Base-by-base conservation (phyloP, 2,329 filamentous ascomycete species). In the Arthrobotrys entomopaga region DNA sequence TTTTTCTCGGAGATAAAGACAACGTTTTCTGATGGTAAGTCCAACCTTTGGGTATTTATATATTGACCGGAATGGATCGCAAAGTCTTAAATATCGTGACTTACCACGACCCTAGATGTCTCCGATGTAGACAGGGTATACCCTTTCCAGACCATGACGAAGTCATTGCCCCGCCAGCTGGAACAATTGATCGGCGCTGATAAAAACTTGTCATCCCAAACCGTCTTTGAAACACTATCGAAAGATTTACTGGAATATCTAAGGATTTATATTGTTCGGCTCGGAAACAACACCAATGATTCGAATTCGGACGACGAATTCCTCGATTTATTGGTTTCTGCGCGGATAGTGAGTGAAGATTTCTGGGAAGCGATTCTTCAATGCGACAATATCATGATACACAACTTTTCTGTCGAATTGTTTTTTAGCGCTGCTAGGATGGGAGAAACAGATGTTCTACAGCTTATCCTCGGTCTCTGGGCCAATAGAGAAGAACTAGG, bases 281-380 rank as follows among this genome's bases (percentile, higher is more conserved):
- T 65, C 2, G 50, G 60, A 20, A 65, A 65, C 54, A 65, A 65
- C 34, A 22, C 54, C 7, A 49, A 56, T 34, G 38, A 65, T 19
- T 1, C 10, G 20, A 22, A 46, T 22, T 13, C 16, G 6, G 29
- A 54, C 5, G 7, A 4, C 1, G 15, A 48, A 11, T 54, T 46
- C 38, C 22, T 65, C 5, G 60, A 65, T 19, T 22, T 6, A 29
- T 8, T 65, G 11, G 16, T 56, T n/a, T 16, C 19, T 2, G 54
- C 60, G 20, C 19, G 24, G 3, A 1, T 29, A 1, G 20, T 65
- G 11, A 43, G 7, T 20, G 4, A 16, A 3, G 34, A 65, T 56
- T 43, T 56, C 19, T 11, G 29, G 7, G 20, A 29, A 2, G 26
- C 54, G 20, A 24, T 65, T 34, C 50, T 65, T 11, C n/a, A 65